Evolutionary conservation across 495 filamentous ascomycete species (phyloP), one percentile per base, ranked within the genome.

Genomic region (Schizothecium vesticola): DNA sequence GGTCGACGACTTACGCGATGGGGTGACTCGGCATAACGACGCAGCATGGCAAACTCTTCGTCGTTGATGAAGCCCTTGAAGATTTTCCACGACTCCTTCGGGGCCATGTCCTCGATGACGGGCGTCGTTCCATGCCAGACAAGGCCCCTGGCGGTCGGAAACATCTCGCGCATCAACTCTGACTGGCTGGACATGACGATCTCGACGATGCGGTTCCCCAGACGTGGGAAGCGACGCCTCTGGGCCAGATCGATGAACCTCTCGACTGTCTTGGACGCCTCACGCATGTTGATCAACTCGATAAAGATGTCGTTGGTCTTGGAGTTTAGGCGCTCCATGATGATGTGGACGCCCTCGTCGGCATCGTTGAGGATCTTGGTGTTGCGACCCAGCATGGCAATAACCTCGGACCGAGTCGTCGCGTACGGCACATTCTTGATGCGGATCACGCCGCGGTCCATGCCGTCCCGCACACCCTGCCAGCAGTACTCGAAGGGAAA

Each of bases 261-360:
- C 29, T 85, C 79, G 6, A 87, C 80, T 0, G 85, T 80, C 11
- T 78, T 78, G 12, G 80, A 70, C 0, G 91, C 91, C 73, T 89
- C 87, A 0, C 78, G 67, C 0, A 78, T 66, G 7, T 80, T 84
- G 31, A 79, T 64, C 60, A 93, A 88, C 72, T 95, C 92, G 31
- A 91, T 86, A 69, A 81, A 95, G 67, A 85, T 89, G 63, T 93
- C 90, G 77, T 89, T 86, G 0, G 92, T 94, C 83, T 94, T 94
- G 60, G 85, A 85, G 1, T 89, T 91, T 0, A 86, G 80, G 9
- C 90, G 88, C 62, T 94, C 92, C 90, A 95, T 92, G 70, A 93
- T 91, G 69, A 95, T 92, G 71, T 95, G 92, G 11, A 94, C 79
- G 0, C 90, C 82, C 63, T 87, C 88, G 7, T 88, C 82, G 2